These are phyloP conservation scores for Sclerotinia sclerotiorum DNA, from an alignment of 2,329 filamentous ascomycete genomes.

Conservation along the genomic window DNA sequence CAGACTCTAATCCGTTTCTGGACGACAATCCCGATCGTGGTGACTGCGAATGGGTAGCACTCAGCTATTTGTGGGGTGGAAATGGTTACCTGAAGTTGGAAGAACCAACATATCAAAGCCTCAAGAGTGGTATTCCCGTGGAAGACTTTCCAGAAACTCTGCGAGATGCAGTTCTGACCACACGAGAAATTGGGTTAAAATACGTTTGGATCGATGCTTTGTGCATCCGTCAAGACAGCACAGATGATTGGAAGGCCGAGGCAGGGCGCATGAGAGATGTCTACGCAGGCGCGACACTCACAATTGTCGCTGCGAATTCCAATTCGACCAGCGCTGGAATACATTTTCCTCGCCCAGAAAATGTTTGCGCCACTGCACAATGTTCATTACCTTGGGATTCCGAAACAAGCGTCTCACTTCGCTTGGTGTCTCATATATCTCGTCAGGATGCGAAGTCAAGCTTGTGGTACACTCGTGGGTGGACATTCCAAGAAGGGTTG, in stretches of 20 bases:
- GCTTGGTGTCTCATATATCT: slow-evolving; percentile 19
- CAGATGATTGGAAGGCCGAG: slow-evolving; percentile 19
- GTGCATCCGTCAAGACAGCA: slow-evolving; percentile 21
- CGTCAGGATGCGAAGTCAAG: slow-evolving; percentile 17
- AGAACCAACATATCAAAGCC: slow-evolving; percentile 10
- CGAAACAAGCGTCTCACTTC: slow-evolving; percentile 4
- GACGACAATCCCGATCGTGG: slow-evolving; percentile 12
- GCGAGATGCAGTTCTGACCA: slow-evolving; percentile 14
- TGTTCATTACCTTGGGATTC: slow-evolving; percentile 2
- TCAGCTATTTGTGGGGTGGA: slow-evolving; percentile 21
- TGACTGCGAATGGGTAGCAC: slow-evolving; percentile 11
- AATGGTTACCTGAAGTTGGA: slow-evolving; percentile 10
- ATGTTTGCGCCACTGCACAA: not conserved
- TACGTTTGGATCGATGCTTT: slow-evolving; percentile 24
- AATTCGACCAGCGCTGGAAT: slow-evolving; percentile 20
- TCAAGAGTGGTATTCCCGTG: slow-evolving; percentile 10
- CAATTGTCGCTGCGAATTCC: slow-evolving; percentile 18
- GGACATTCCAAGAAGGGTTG: slow-evolving; percentile 21
- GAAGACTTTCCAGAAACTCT: slow-evolving; percentile 14
- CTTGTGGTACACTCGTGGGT: slow-evolving; percentile 21
- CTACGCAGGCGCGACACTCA: slow-evolving; percentile 15
- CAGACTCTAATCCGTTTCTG: slow-evolving; percentile 2
- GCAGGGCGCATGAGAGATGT: slow-evolving; percentile 19
- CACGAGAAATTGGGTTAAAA: slow-evolving; percentile 4
- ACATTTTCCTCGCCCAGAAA: not conserved